These are phyloP conservation scores for Bolboschoenoplectus hybrid DNA, from an alignment of 202 grass and related monocot species.

Conservation along the genomic window DNA sequence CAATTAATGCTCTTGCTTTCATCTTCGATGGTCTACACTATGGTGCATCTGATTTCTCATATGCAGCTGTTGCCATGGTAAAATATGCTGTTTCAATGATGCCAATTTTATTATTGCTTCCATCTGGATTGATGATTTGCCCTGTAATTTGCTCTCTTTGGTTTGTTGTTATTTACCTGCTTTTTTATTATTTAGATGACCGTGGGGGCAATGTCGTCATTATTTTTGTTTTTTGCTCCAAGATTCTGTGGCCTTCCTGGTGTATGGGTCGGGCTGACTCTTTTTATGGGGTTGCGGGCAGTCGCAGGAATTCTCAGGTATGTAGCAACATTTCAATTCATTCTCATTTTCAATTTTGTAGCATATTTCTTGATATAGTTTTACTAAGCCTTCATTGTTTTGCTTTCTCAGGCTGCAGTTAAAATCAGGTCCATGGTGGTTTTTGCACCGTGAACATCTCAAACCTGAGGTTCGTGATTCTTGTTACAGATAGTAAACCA, in stretches of 20 bases:
- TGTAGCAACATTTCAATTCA: conserved; percentile 32
- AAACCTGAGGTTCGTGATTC: conserved; percentile 56
- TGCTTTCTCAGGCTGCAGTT: conserved; percentile 63
- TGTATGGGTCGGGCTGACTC: conserved; percentile 91
- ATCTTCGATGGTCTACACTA: conserved; percentile 96
- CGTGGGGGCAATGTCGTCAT: conserved; percentile 69
- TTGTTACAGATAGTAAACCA: not conserved
- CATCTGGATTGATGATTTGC: not conserved
- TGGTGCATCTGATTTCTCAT: conserved; percentile 91
- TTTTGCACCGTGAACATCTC: conserved; percentile 60
- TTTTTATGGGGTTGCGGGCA: conserved; percentile 87
- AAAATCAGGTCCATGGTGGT: conserved; percentile 93
- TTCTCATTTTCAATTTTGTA: not conserved
- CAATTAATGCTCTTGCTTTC: conserved; percentile 91
- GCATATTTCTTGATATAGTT: conserved; percentile 33
- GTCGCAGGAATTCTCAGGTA: conserved; percentile 73
- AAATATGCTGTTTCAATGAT: conserved; percentile 37
- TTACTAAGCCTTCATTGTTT: conserved; percentile 9
- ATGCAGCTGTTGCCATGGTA: conserved; percentile 81
- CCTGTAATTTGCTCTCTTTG: conserved; percentile 15
- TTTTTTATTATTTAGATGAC: conserved; percentile 61
- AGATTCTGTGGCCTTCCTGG: conserved; percentile 73
- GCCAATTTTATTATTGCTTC: not conserved
- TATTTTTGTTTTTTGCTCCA: conserved; percentile 82
- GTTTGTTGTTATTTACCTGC: conserved; percentile 34